Conservation (phyloP, 1,284 basidiomycete genomes). For the Leccinum fuscescens region DNA sequence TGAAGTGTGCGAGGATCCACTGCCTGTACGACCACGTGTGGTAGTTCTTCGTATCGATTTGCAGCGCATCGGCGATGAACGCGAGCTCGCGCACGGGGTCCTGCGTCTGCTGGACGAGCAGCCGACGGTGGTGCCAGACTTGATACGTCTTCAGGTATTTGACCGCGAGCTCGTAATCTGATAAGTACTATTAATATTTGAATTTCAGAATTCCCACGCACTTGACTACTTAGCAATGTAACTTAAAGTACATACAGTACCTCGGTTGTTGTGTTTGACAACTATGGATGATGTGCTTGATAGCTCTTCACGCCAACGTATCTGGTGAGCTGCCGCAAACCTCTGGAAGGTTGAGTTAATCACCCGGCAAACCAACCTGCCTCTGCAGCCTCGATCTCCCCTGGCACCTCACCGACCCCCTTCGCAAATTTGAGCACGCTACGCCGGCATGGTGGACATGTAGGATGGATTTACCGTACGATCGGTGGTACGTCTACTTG, state of each 20-base stretch:
- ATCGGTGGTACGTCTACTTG: no score
- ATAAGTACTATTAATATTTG: no score
- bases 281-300: background rate
- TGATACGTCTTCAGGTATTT: conserved; percentile 91
- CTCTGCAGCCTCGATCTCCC: no score
- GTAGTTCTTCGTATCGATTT: conserved; percentile 87
- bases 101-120: conserved; percentile 64
- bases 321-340: conserved; percentile 68
- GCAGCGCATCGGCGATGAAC: conserved; percentile 73
- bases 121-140: conserved; percentile 94
- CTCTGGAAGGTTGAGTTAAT: conserved; percentile 27
- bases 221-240: no score
- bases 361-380: no score
- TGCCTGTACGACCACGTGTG: conserved; percentile 96
- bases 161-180: conserved; percentile 65
- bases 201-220: no score
- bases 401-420: no score
- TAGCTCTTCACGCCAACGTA: conserved; percentile 85
- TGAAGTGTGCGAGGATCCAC: conserved; percentile 85
- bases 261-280: background rate
- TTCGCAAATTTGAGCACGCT: no score
- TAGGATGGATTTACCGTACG: no score
- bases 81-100: conserved; percentile 65
- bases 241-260: no score
- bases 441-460: no score